Base-by-base conservation (phyloP, 129 eudicot genomes). In the Scalesia atractyloides region DNA sequence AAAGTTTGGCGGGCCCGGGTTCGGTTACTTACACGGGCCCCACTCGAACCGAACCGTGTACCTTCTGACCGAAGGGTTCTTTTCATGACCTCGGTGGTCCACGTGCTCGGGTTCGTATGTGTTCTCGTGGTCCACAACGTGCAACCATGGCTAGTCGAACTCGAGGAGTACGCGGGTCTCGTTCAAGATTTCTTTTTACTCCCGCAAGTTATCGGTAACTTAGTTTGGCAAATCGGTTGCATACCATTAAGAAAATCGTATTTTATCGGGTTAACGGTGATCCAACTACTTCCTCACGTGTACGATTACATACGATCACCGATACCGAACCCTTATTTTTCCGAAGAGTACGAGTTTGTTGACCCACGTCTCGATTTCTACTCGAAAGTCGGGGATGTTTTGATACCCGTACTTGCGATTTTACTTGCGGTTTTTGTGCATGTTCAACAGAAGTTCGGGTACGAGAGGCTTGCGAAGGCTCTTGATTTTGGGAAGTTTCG, bases 161-260 rank as follows among this genome's bases (percentile, higher is more conserved):
- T 94, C 9, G 93, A 83, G 80, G 97, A 94, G 84, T 94, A 94
- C 43, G 36, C 83, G 17, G 99, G 99, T 47, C 80, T 94, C 0
- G 82, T 88, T 66, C 99, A 90, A 79, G 99, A 90, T 67, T 84
- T 94, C 30, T 94, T 94, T 78, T 83, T 94, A 57, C 89, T 94
- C 74, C 99, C 99, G 20, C 97, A 94, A 67, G 80, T 94, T n/a
- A 82, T 94, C 7, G 99, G 88, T 48, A 94, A 94, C 77, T 41
- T 86, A 13, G 36, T 88, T 0, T 94, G 99, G 99, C 86, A 79
- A 76, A 81, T 83, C 37, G 18, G 83, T n/a, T 74, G 79, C 70
- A 84, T 79, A 64, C 97, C 97, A 11, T 91, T 94, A 15, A 49
- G 93, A 16, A 88, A 86, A n/a, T 49, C 80, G 1, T 94, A 88